Evolutionary conservation across 2,329 filamentous ascomycete genomes (phyloP).

Genomic region (Sporothrix schenckii): DNA sequence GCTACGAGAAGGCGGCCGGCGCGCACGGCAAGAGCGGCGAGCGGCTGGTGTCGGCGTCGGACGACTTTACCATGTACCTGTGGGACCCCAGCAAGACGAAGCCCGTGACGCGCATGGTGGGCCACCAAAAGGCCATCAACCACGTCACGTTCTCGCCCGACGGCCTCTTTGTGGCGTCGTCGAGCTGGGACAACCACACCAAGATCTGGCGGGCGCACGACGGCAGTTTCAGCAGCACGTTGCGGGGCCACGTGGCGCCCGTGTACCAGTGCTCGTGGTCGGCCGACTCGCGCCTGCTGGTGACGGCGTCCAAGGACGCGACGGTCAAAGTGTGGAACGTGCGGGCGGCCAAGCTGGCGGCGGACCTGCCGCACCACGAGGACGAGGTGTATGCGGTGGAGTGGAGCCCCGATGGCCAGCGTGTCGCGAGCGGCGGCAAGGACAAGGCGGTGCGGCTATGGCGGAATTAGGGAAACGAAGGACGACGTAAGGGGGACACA

Average conservation of each 20-base stretch:
- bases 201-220: conserved; percentile 84
- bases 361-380: conserved; percentile 83
- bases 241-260: conserved; percentile 84
- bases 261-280: conserved; percentile 94
- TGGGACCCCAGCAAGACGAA: conserved; percentile 84
- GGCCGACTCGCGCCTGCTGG: conserved; percentile 84
- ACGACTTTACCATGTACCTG: conserved; percentile 95
- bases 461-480: conserved; percentile 55
- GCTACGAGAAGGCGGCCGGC: conserved; percentile 83
- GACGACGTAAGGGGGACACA: neutral
- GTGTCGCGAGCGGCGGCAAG: conserved; percentile 88
- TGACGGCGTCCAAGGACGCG: conserved; percentile 87
- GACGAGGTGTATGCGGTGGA: conserved; percentile 95
- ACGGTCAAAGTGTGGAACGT: conserved; percentile 96
- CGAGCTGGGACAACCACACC: conserved; percentile 91
- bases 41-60: conserved; percentile 77
- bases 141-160: conserved; percentile 94
- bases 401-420: conserved; percentile 88
- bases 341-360: conserved; percentile 75
- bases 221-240: conserved; percentile 79
- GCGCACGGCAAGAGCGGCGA: conserved; percentile 78
- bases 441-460: conserved; percentile 77
- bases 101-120: conserved; percentile 83
- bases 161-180: conserved; percentile 81
- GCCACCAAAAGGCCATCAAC: conserved; percentile 96